Percentiles rank a stretch among this genome's conserved stretches.
These are phyloP conservation scores for Abortiporus biennis DNA, from an alignment of 1,284 basidiomycete genomes.

Conservation along the genomic window DNA sequence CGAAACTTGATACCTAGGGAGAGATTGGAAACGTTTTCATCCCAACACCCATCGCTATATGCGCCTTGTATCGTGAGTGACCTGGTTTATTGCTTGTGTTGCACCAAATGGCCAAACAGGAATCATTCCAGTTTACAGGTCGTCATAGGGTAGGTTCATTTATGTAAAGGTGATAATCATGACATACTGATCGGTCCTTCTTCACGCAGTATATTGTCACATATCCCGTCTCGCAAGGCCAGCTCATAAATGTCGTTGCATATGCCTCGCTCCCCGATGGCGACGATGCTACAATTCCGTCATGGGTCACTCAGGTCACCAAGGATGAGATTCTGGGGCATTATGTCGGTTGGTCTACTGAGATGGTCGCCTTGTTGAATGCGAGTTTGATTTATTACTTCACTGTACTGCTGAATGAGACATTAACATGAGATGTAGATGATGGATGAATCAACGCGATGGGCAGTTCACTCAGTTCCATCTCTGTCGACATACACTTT, in stretches of 20 bases:
- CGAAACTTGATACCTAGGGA: background rate
- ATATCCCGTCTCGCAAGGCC: slow-evolving; percentile 10
- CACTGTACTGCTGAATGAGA: too few species aligned
- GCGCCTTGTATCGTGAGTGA: background rate
- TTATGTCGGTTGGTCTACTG: background rate
- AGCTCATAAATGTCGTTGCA: slow-evolving; percentile 5
- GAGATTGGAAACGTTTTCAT: background rate
- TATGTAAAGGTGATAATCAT: too few species aligned
- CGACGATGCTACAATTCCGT: slow-evolving; percentile 4
- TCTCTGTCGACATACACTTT: slow-evolving; percentile 24
- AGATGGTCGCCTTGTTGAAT: too few species aligned
- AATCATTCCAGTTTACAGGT: too few species aligned
- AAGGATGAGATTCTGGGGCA: background rate
- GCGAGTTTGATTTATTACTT: too few species aligned
- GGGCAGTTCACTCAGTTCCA: slow-evolving; percentile 24
- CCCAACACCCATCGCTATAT: slow-evolving; percentile 1
- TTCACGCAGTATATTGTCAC: slow-evolving; percentile 3
- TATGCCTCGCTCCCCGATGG: background rate
- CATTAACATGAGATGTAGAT: too few species aligned
- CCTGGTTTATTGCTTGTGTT: too few species aligned
- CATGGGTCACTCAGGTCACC: background rate
- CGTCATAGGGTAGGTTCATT: too few species aligned
- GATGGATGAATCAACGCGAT: slow-evolving; percentile 18
- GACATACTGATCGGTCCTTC: too few species aligned
- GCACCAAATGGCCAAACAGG: too few species aligned